A percentile compares a stretch with the other conserved stretches of the same genome.
Evolutionary conservation across 345 rosid genomes (phyloP).

Genomic region (Eucalyptus curtisii): DNA sequence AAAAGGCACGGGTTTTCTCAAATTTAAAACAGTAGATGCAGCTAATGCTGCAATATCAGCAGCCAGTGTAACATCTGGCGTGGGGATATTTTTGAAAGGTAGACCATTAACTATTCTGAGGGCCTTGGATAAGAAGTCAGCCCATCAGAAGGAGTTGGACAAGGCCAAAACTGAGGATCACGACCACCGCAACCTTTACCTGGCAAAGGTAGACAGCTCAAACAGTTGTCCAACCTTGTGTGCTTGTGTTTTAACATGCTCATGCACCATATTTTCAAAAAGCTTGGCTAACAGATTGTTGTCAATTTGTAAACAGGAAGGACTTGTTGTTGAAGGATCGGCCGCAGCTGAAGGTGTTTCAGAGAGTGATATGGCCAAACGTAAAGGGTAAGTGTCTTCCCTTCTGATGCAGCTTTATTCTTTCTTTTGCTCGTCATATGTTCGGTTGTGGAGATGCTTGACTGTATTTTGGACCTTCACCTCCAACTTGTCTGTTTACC

Average conservation of each 20-base stretch:
- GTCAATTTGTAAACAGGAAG: conserved; percentile 47
- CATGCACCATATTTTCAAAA: neutral
- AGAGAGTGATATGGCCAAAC: conserved; percentile 60
- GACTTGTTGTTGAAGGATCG: conserved; percentile 74
- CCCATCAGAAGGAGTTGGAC: conserved; percentile 55
- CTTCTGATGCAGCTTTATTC: neutral
- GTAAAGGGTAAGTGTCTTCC: conserved; percentile 30
- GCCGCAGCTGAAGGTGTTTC: conserved; percentile 91
- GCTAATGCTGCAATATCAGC: conserved; percentile 68
- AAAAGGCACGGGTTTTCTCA: conserved; percentile 83
- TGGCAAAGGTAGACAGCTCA: conserved; percentile 57
- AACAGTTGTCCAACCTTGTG: neutral
- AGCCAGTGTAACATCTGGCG: conserved; percentile 44
- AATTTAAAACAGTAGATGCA: conserved; percentile 63
- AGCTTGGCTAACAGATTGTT: neutral
- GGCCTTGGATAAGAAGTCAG: conserved; percentile 82
- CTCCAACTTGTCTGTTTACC: neutral
- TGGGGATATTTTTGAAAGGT: conserved; percentile 71
- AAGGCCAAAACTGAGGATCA: conserved; percentile 56
- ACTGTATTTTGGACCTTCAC: neutral
- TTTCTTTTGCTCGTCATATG: neutral
- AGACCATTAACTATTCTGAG: conserved; percentile 63
- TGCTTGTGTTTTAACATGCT: neutral
- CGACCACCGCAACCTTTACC: conserved; percentile 76
- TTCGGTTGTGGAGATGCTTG: neutral